Base-by-base conservation (phyloP, 2,329 filamentous ascomycete genomes). In the Pseudofabraea citricarpa region DNA sequence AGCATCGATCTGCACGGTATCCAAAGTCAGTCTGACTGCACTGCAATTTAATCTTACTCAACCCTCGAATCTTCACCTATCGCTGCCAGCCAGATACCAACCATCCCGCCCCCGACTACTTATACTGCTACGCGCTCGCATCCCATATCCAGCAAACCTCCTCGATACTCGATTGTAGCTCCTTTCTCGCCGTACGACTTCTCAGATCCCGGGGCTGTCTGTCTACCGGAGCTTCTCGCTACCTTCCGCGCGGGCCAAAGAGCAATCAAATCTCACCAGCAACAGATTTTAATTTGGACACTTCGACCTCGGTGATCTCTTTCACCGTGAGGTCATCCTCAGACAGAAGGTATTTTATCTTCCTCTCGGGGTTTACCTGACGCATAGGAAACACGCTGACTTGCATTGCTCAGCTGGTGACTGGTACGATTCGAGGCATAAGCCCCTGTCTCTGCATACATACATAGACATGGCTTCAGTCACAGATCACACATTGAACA, bases 1-100 rank as follows among this genome's bases (percentile, higher is more conserved):
- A 48, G 51, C 47, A 46, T 42, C 52, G 43, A 53, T 51, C 33
- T 36, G 33, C 33, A 36, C 19, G 8, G 18, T 21, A 15, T 12
- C 49, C 19, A 40, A 13, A 32, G 42, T 41, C 48, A 33, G 48
- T 53, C 52, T 52, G 49, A 52, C 50, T 50, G 47, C 53, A 54
- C 54, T 54, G 46, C 49, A 21, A 53, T 49, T 49, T 55, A 51
- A 55, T 57, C 54, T 56, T 48, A 56, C 53, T 43, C 31, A 16
- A 33, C 27, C 22, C 15, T n/a, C 41, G 35, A 37, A 27, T 36
- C 27, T 5, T 40, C 23, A 19, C n/a, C 32, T 35, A 32, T 36
- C 43, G 31, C n/a, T n/a, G n/a, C n/a, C n/a, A n/a, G n/a, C n/a
- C n/a, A n/a, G n/a, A n/a, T n/a, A n/a, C n/a, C n/a, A n/a, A n/a